Evolutionary conservation across 345 rosid genomes (phyloP), one percentile per base, ranked within the genome.

Genomic region (Pseudoturritis turrita): DNA sequence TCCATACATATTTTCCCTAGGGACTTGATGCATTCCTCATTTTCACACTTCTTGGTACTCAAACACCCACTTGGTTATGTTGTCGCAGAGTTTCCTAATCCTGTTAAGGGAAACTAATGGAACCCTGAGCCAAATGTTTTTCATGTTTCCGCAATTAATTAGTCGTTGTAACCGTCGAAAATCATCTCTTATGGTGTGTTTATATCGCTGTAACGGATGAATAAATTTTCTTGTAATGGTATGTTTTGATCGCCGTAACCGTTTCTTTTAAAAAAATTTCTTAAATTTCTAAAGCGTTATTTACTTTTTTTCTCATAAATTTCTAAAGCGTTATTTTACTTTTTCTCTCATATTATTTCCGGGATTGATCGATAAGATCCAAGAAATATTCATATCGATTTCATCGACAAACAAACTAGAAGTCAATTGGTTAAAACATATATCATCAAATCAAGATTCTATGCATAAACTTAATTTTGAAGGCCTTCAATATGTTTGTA

Each of bases 21-120:
- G 75, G 66, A 76, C 75, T 76, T 76, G 75, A 55, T 69, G 31
- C 55, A 28, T 47, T 40, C 25, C 71, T 63, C 71, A 62, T 63
- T 55, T 70, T 56, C 59, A 75, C 71, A 70, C 71, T 47, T 57
- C 39, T 62, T 62, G 75, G 71, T 55, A 63, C 59, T 70, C 33
- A 69, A 53, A 35, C 56, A 0, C 36, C 71, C 59, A 55, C 47
- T 76, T 70, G 57, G 55, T 17, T 39, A 26, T 37, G 36, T 62
- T 61, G 70, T 35, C 26, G 12, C 29, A 64, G 29, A 47, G 36
- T 22, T 45, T 54, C 60, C 39, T 35, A 62, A 39, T 70, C 35
- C 3, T 29, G 17, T 40, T 17, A 43, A 53, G 1, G 40, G 60
- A 59, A 67, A 28, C 31, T 41, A 29, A 43, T 59, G 23, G 23